phyloP scores from a whole-genome alignment of 1,284 basidiomycete species.

The Tylopilus sp. region DNA sequence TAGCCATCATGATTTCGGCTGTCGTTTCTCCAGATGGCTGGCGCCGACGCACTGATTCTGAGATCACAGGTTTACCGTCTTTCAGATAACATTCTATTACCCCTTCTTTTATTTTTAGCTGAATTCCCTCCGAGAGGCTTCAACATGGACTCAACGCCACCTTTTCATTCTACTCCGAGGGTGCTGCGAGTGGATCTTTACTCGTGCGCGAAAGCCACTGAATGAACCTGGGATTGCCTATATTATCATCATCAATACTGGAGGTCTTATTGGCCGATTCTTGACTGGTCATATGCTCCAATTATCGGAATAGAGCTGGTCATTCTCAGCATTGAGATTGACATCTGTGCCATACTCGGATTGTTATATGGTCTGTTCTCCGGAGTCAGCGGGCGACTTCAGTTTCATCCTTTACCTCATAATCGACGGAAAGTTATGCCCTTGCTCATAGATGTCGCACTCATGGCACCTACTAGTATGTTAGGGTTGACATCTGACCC shows the following conservation, averaged over 20 bases:
- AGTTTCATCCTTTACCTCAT: too few species aligned
- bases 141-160: conserved; percentile 34
- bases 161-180: conserved; percentile 44
- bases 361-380: conserved; percentile 63
- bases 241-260: conserved; percentile 57
- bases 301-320: conserved; percentile 54
- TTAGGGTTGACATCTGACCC: background rate
- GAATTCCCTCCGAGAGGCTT: conserved; percentile 27
- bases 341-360: conserved; percentile 51
- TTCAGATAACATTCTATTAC: conserved; percentile 32
- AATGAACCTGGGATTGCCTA: conserved; percentile 21
- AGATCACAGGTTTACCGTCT: conserved; percentile 22
- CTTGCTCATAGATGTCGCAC: background rate
- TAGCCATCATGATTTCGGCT: background rate
- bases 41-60: background rate
- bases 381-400: conserved; percentile 41
- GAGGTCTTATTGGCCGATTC: conserved; percentile 48
- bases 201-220: too few species aligned
- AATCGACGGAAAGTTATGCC: background rate
- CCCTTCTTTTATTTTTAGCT: conserved; percentile 45
- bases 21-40: background rate
- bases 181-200: conserved; percentile 18
- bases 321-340: conserved; percentile 48
- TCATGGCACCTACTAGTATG: background rate
- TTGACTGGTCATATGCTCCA: conserved; percentile 39